Evolutionary conservation across 2,329 filamentous ascomycete genomes (phyloP).

Genomic region (Sporothrix protearum): DNA sequence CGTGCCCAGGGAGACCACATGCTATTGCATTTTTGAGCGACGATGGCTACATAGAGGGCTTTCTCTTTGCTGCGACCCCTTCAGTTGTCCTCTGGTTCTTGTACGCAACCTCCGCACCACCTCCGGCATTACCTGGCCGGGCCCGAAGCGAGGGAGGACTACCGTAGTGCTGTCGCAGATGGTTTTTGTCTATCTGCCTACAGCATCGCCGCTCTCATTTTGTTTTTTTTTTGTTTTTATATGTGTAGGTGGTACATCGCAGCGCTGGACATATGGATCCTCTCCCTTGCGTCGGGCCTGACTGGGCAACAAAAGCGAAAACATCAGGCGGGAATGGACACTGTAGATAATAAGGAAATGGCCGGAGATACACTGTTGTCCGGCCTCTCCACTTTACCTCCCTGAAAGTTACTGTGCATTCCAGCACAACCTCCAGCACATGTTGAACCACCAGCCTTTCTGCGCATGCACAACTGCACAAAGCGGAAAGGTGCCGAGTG

Average conservation of each 20-base stretch:
- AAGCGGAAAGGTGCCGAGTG: not conserved
- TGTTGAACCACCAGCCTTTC: not conserved
- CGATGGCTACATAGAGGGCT: not conserved
- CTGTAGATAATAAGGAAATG: not conserved
- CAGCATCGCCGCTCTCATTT: not conserved
- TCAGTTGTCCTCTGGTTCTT: not conserved
- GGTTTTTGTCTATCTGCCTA: not conserved
- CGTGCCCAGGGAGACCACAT: not conserved
- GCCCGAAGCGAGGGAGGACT: constrained; percentile 8
- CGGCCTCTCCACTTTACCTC: not conserved
- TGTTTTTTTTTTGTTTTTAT: too few relatives aligned
- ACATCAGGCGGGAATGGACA: not conserved
- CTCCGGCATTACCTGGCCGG: not conserved
- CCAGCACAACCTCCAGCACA: not conserved
- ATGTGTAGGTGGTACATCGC: not conserved
- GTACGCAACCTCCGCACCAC: not conserved
- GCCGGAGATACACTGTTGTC: not conserved
- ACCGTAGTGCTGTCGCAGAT: not conserved
- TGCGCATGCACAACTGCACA: constrained; percentile 5
- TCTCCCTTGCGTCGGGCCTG: constrained; percentile 19
- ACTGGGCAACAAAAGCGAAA: constrained; percentile 11
- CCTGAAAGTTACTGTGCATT: constrained; percentile 1
- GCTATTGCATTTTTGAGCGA: not conserved
- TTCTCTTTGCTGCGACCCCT: not conserved
- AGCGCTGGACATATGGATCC: constrained; percentile 7